Percentiles rank a stretch among this genome's conserved stretches.
phyloP scores from a whole-genome alignment of 495 filamentous ascomycete genomes.

The Podospora tetraspora region DNA sequence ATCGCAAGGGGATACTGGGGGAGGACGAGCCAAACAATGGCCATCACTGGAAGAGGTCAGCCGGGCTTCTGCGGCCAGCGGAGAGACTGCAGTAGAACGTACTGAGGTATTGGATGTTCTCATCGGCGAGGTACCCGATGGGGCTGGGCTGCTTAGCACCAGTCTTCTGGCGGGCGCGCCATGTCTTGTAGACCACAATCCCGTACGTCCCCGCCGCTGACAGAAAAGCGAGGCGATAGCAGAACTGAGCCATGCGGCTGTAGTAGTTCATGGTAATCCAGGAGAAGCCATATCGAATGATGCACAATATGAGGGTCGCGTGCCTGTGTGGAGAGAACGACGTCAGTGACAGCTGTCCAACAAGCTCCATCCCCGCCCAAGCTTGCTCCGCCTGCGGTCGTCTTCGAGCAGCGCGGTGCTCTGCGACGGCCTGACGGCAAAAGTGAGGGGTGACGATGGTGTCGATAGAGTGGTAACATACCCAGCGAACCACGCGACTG shows the following conservation, averaged over 20 bases:
- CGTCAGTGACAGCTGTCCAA: constrained; percentile 5
- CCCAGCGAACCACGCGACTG: constrained; percentile 81
- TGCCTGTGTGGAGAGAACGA: constrained; percentile 50
- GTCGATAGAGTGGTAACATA: constrained; percentile 43
- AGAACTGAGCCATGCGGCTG: constrained; percentile 65
- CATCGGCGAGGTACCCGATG: constrained; percentile 67
- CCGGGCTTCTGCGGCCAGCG: constrained; percentile 9
- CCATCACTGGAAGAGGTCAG: constrained; percentile 61
- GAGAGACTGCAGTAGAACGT: constrained; percentile 35
- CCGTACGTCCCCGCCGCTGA: constrained; percentile 89
- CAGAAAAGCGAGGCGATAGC: constrained; percentile 84
- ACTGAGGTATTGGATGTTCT: constrained; percentile 98
- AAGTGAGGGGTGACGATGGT: background rate
- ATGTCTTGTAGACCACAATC: constrained; percentile 98
- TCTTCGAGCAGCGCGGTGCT: background rate
- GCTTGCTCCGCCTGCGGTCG: background rate
- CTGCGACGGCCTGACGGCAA: constrained; percentile 1
- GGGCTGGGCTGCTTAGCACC: constrained; percentile 52
- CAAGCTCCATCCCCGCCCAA: background rate
- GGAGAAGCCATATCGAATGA: constrained; percentile 73
- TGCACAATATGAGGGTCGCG: constrained; percentile 73
- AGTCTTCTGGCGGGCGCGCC: constrained; percentile 69
- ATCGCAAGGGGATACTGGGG: constrained; percentile 86
- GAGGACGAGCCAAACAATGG: constrained; percentile 88
- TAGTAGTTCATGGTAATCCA: constrained; percentile 80